Conservation (phyloP, 768 basidiomycete species). For the Steccherinum ochraceum region DNA sequence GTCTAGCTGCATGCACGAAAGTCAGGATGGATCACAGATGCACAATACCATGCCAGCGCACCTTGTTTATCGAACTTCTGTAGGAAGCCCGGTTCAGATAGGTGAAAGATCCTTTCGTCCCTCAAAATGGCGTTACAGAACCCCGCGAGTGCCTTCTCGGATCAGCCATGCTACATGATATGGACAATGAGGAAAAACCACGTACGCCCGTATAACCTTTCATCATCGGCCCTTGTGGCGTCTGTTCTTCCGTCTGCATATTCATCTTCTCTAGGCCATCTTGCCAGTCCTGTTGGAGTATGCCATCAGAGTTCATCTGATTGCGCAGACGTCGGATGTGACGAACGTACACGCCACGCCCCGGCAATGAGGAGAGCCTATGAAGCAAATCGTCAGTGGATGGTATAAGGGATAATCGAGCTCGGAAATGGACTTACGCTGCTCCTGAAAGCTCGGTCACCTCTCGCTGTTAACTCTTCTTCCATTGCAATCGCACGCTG, state of each 20-base stretch:
- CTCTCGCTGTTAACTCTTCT: not conserved
- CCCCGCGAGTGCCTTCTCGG: constrained; percentile 7
- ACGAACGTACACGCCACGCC: not conserved
- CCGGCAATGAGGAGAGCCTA: not conserved
- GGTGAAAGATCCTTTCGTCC: constrained; percentile 21
- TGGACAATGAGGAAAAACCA: too few species aligned
- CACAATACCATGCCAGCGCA: too few species aligned
- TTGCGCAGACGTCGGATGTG: too few species aligned
- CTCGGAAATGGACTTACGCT: not conserved
- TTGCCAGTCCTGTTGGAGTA: not conserved
- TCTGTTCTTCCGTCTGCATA: too few species aligned
- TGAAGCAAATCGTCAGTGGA: not conserved
- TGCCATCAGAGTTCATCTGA: not conserved
- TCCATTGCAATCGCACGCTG: not conserved
- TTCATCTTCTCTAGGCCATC: constrained; percentile 1
- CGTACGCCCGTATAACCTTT: too few species aligned
- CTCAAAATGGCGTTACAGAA: constrained; percentile 21
- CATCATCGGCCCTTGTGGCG: too few species aligned
- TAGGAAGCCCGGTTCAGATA: constrained; percentile 15
- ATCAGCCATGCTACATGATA: too few species aligned
- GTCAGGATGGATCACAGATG: too few species aligned
- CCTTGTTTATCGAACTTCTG: constrained; percentile 18
- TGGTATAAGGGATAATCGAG: too few species aligned
- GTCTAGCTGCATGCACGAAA: too few species aligned
- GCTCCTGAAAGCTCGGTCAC: not conserved